phyloP scores from a whole-genome alignment of 768 basidiomycete species.

The Boletus sensibilis region DNA sequence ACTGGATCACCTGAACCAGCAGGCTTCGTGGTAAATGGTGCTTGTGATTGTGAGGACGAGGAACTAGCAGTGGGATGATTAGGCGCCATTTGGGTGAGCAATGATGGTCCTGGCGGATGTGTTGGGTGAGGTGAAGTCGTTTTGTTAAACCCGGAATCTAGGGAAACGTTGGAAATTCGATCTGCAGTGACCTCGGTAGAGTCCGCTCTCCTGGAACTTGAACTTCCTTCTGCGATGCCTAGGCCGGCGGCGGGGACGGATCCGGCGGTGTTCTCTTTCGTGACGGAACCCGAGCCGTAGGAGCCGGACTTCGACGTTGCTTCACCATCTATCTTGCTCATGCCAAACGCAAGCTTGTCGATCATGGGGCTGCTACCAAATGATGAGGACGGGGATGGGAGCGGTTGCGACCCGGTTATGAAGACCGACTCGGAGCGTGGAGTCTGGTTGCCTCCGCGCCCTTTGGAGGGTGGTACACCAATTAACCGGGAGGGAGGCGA shows the following conservation, averaged over 20 bases:
- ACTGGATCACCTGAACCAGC: constrained; percentile 21
- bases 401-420: constrained; percentile 91
- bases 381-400: constrained; percentile 82
- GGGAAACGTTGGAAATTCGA: constrained; percentile 48
- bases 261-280: constrained; percentile 24
- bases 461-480: constrained; percentile 91
- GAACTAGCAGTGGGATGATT: constrained; percentile 20
- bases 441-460: constrained; percentile 94
- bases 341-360: constrained; percentile 88
- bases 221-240: constrained; percentile 11
- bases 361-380: constrained; percentile 68
- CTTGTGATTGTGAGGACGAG: constrained; percentile 27
- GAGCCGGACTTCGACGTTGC: constrained; percentile 37
- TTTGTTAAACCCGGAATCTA: constrained; percentile 42
- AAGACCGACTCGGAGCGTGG: constrained; percentile 78
- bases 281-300: constrained; percentile 23
- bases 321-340: constrained; percentile 80
- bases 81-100: constrained; percentile 72
- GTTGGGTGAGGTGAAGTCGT: constrained; percentile 37
- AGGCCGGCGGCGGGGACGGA: constrained; percentile 12
- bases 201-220: constrained; percentile 28
- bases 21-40: constrained; percentile 21
- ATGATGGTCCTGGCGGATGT: constrained; percentile 57
- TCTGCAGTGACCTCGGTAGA: constrained; percentile 49
- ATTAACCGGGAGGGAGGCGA: constrained; percentile 63